These are phyloP conservation scores for Xylariaceae sp. DNA, from an alignment of 2,329 filamentous ascomycete species.

Conservation along the genomic window DNA sequence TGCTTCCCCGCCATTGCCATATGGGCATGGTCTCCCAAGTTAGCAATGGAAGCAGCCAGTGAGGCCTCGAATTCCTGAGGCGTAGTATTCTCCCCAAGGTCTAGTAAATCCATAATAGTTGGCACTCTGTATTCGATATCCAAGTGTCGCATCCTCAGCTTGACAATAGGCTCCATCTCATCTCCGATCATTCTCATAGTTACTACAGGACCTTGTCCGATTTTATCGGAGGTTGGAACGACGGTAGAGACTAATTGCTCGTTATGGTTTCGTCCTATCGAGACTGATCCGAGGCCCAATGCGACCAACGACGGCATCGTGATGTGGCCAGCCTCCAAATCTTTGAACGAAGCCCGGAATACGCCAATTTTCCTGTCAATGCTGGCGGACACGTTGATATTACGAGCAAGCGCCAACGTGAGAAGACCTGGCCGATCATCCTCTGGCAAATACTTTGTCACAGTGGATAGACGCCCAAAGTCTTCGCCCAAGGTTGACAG, in stretches of 20 bases:
- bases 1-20: slow-evolving; percentile 41
- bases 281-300: slow-evolving; percentile 65
- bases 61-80: slow-evolving; percentile 71
- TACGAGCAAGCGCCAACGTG: slow-evolving; percentile 66
- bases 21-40: slow-evolving; percentile 65
- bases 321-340: slow-evolving; percentile 75
- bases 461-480: slow-evolving; percentile 75
- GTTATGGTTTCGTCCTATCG: slow-evolving; percentile 59
- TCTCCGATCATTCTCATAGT: slow-evolving; percentile 91
- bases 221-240: slow-evolving; percentile 28
- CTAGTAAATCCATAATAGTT: slow-evolving; percentile 76
- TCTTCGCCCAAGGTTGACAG: slow-evolving; percentile 75
- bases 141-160: slow-evolving; percentile 80
- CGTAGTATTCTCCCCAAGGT: slow-evolving; percentile 63
- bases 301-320: slow-evolving; percentile 80
- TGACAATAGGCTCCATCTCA: slow-evolving; percentile 88
- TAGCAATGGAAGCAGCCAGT: slow-evolving; percentile 76
- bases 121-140: slow-evolving; percentile 87
- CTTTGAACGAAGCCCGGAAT: slow-evolving; percentile 55
- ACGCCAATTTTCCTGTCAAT: slow-evolving; percentile 68
- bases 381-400: slow-evolving; percentile 59
- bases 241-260: slow-evolving; percentile 69
- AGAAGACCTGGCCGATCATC: slow-evolving; percentile 90
- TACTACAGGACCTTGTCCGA: slow-evolving; percentile 52
- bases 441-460: slow-evolving; percentile 92